A percentile compares a stretch with the other conserved stretches of the same genome.
These are phyloP conservation scores for Aspergillus candidus DNA, from an alignment of 2,329 filamentous ascomycete species.

Conservation along the genomic window DNA sequence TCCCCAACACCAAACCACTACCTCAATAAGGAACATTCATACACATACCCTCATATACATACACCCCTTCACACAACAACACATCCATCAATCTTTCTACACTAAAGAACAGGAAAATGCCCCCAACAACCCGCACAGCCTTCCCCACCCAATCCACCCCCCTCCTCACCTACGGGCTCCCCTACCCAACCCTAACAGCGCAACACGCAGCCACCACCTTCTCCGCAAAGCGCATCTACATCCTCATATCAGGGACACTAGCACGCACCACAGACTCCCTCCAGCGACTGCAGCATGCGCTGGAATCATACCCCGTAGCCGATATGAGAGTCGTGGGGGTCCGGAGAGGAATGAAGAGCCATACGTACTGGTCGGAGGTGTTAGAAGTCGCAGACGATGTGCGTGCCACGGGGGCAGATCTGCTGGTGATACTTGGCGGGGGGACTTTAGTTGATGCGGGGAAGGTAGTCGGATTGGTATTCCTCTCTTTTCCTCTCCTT, in stretches of 20 bases:
- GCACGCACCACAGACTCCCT: conserved; percentile 44
- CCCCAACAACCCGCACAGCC: conserved; percentile 31
- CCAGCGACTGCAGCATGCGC: conserved; percentile 33
- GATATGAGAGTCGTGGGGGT: conserved; percentile 33
- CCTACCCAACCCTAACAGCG: conserved; percentile 41
- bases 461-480: conserved; percentile 47
- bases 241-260: conserved; percentile 48
- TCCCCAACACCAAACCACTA: too few species aligned
- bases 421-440: conserved; percentile 50
- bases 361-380: conserved; percentile 51
- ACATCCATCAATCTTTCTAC: too few species aligned
- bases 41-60: too few species aligned
- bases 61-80: too few species aligned
- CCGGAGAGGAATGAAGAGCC: conserved; percentile 48
- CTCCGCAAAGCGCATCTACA: conserved; percentile 43
- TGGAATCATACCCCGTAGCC: conserved; percentile 29
- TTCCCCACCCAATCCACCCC: conserved; percentile 34
- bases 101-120: conserved; percentile 12
- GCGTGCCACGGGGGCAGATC: conserved; percentile 37
- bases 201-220: conserved; percentile 44
- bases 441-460: conserved; percentile 53
- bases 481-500: conserved; percentile 1
- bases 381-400: conserved; percentile 43
- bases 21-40: too few species aligned
- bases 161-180: conserved; percentile 43